phyloP scores from a whole-genome alignment of 2,329 filamentous ascomycete genomes.

The Monosporascus sp. region DNA sequence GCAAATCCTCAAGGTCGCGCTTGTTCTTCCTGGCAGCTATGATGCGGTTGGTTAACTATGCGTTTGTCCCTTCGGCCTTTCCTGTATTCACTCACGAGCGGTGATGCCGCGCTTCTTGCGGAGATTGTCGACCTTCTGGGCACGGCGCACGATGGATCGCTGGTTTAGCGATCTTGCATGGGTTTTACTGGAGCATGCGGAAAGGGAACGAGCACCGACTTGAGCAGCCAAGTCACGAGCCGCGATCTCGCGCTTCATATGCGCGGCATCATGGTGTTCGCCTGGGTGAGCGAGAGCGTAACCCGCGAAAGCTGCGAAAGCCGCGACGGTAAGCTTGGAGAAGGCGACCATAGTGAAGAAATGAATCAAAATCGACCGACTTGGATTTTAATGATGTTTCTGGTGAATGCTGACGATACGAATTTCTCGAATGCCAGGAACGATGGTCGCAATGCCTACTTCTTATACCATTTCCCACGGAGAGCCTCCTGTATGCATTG shows the following conservation, averaged over 20 bases:
- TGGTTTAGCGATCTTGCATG: constrained; percentile 33
- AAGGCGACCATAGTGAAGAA: constrained; percentile 18
- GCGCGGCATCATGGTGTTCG: constrained; percentile 22
- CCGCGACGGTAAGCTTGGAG: constrained; percentile 14
- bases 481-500: neutral
- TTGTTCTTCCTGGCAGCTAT: constrained; percentile 27
- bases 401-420: neutral
- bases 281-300: constrained; percentile 27
- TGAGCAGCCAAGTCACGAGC: constrained; percentile 27
- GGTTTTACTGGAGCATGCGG: constrained; percentile 33
- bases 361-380: neutral
- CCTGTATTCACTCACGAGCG: constrained; percentile 15
- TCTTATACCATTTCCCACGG: constrained; percentile 1
- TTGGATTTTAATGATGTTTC: neutral
- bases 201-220: constrained; percentile 32
- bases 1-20: constrained; percentile 26
- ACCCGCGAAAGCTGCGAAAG: constrained; percentile 22
- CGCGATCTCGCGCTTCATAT: constrained; percentile 30
- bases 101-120: constrained; percentile 32
- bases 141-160: constrained; percentile 36
- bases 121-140: constrained; percentile 32
- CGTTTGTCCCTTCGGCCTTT: neutral
- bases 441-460: constrained; percentile 1
- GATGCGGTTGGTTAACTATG: neutral
- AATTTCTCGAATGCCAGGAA: neutral